These are phyloP conservation scores for Trichoderma orchidacearum DNA, from an alignment of 495 filamentous ascomycete genomes.

Conservation along the genomic window DNA sequence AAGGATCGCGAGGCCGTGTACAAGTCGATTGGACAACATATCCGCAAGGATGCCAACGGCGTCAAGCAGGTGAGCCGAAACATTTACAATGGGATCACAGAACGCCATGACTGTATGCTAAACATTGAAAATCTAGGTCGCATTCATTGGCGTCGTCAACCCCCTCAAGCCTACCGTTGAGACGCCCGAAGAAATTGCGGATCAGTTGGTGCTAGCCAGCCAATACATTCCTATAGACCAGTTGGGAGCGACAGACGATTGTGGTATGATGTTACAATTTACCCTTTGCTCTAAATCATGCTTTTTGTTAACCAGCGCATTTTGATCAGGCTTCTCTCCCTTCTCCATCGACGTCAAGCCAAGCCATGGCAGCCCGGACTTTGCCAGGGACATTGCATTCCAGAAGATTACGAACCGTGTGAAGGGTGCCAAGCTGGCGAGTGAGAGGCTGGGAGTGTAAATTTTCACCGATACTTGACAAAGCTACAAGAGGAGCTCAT, in stretches of 20 bases:
- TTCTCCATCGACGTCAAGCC: background rate
- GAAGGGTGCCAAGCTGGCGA: background rate
- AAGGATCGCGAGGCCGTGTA: background rate
- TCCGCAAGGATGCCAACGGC: background rate
- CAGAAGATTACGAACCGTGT: background rate
- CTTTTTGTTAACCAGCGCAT: background rate
- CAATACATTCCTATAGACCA: background rate
- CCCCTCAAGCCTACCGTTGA: background rate
- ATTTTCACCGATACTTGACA: too few species aligned
- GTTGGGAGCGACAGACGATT: background rate
- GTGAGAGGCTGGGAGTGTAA: background rate
- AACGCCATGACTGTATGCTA: background rate
- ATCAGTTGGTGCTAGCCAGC: background rate
- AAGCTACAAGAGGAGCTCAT: too few species aligned
- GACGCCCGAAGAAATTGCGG: background rate
- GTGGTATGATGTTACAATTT: background rate
- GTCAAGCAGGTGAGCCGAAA: background rate
- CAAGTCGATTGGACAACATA: background rate
- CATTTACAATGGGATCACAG: background rate
- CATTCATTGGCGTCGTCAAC: background rate
- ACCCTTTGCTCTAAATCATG: too few species aligned
- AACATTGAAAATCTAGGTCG: background rate
- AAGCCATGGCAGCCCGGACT: background rate
- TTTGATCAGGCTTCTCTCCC: background rate
- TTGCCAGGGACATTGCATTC: background rate